Percentiles rank a stretch among this genome's conserved stretches.
These are phyloP conservation scores for Nitzschia sp. DNA, from an alignment of 108 stramenopile species.

Conservation along the genomic window DNA sequence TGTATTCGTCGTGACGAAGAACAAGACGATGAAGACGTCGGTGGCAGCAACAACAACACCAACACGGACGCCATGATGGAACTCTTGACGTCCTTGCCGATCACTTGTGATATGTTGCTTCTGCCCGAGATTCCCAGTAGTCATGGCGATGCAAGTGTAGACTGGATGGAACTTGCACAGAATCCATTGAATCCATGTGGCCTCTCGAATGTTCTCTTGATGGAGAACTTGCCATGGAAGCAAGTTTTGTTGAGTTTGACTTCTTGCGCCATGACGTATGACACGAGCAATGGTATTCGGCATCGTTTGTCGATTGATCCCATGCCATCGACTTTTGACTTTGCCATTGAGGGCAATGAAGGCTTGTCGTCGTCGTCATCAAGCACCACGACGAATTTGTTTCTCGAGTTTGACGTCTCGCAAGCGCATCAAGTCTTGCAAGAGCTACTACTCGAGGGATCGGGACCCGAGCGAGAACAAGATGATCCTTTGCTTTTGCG, in stretches of 20 bases:
- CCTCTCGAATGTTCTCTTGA: slow-evolving; percentile 17
- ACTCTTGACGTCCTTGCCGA: slow-evolving; percentile 6
- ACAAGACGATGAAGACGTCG: neutral
- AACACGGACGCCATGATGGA: neutral
- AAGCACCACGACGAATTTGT: neutral
- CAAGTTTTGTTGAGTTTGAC: slow-evolving; percentile 33
- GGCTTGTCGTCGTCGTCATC: neutral
- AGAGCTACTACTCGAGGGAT: neutral
- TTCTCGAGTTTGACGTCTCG: neutral
- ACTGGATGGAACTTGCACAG: neutral
- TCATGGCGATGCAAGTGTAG: neutral
- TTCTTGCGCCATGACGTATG: slow-evolving; percentile 18
- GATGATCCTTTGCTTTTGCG: no score
- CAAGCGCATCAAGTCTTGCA: neutral
- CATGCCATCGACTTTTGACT: slow-evolving; percentile 26
- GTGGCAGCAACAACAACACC: neutral
- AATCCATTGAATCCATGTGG: slow-evolving; percentile 32
- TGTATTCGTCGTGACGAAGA: neutral
- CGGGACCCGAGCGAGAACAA: neutral
- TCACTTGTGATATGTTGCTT: slow-evolving; percentile 30
- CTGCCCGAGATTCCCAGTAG: slow-evolving; percentile 23
- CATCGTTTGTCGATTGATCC: slow-evolving; percentile 9
- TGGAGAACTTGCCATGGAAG: slow-evolving; percentile 15
- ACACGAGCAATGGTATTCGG: neutral
- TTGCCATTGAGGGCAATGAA: neutral